Evolutionary conservation across 192 early-diverging fungal species (phyloP), one percentile per base, ranked within the genome.

Genomic region (Coemansia sp.): DNA sequence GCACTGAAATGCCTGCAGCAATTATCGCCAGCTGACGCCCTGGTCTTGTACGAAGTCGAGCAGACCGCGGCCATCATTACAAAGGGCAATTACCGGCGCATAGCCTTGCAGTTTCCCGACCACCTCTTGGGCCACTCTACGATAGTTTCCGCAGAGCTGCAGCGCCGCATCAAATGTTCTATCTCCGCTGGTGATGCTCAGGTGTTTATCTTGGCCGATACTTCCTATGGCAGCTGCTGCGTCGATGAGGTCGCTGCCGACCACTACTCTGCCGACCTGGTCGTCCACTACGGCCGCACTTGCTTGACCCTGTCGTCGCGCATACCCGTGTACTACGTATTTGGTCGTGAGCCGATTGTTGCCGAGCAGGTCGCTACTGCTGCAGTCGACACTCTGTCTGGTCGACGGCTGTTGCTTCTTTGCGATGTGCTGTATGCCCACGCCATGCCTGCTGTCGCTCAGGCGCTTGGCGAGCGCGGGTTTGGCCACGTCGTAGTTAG

Each of bases 181-280:
- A 7, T 7, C 7, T 35, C 4, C 32, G 7, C 6, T 11, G 62
- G 57, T n/a, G 71, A 69, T 4, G 29, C 61, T 7, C 65, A 80
- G 2, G 65, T 94, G 41, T 97, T 89, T 72, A 85, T 98, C 25
- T 76, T 99, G 32, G 98, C 93, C 17, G 98, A 99, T 67, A 98
- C 98, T 0, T 94, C 96, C 15, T 97, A 94, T 68, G 97, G 97
- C 68, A 93, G 93, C 76, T 99, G 98, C 75, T 99, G 98, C 73
- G 94, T 97, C 1, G 98, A 99, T 73, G 94, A 96, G 67, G 91
- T 99, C 1, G 96, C 98, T 22, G 95, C 96, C 7, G 86, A 95
- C 75, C 98, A 99, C 67, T 89, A 89, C 36, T 56, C 77, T 8
- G 89, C 94, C 14, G 93, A 98, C 46, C 68, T 93, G n/a, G 89